A percentile compares a stretch with the other conserved stretches of the same genome.
These are phyloP conservation scores for Sphagnum fallax DNA, from an alignment of 228 moss, liverwort and hornwort genomes.

Conservation along the genomic window DNA sequence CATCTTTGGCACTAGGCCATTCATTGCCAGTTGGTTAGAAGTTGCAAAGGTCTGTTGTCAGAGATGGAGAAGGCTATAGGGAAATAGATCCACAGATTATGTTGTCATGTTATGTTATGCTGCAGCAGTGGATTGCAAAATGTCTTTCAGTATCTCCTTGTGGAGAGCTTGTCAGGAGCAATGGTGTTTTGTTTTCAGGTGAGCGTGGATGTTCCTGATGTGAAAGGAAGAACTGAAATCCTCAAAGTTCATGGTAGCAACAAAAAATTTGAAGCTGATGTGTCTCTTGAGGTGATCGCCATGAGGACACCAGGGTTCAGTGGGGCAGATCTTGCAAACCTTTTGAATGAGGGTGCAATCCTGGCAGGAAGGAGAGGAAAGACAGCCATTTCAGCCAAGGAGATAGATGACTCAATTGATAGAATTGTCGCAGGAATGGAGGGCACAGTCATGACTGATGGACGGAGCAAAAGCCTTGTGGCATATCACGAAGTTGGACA, in stretches of 20 bases:
- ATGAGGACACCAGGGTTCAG: conserved; percentile 61
- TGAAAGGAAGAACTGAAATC: conserved; percentile 49
- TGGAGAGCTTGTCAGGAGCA: conserved; percentile 8
- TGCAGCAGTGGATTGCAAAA: no score
- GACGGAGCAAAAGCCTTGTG: conserved; percentile 46
- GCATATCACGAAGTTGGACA: conserved; percentile 64
- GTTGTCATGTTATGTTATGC: no score
- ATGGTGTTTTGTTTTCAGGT: conserved; percentile 18
- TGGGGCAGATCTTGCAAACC: conserved; percentile 48
- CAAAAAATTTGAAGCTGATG: conserved; percentile 48
- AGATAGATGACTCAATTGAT: conserved; percentile 57
- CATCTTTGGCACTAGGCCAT: no score
- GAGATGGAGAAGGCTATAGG: no score
- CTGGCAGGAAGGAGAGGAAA: conserved; percentile 50
- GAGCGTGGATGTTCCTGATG: conserved; percentile 51
- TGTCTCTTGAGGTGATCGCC: conserved; percentile 51
- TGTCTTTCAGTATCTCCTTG: no score
- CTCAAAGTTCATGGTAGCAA: conserved; percentile 50
- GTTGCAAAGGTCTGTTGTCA: no score
- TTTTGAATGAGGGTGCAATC: conserved; percentile 53
- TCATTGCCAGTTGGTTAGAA: no score
- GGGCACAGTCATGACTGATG: conserved; percentile 57
- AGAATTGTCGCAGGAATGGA: conserved; percentile 58
- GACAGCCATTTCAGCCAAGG: conserved; percentile 44
- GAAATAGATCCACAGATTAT: no score